These are phyloP conservation scores for Hyaloscypha hepaticicola DNA, from an alignment of 495 filamentous ascomycete species.

Conservation along the genomic window DNA sequence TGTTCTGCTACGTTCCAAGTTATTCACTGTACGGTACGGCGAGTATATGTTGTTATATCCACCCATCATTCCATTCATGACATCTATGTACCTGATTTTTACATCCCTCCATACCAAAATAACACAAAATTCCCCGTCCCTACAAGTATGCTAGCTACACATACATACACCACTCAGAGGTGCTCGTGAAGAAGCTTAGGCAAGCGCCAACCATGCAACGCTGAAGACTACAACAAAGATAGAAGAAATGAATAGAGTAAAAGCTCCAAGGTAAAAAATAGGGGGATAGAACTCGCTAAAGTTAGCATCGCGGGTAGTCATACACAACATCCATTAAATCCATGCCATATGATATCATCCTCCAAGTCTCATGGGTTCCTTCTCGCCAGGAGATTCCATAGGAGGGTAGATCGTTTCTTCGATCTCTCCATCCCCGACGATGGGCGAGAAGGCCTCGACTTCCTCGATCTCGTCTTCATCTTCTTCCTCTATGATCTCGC, in stretches of 20 bases:
- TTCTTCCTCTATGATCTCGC: slow-evolving; percentile 74
- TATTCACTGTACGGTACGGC: too few species aligned
- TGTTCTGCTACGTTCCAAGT: too few species aligned
- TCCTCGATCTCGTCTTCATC: slow-evolving; percentile 73
- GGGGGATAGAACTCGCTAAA: slow-evolving; percentile 22
- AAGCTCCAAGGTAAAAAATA: slow-evolving; percentile 7
- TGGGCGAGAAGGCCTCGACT: slow-evolving; percentile 35
- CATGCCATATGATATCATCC: background rate
- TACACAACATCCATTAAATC: background rate
- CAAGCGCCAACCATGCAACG: slow-evolving; percentile 31
- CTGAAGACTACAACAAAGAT: slow-evolving; percentile 19
- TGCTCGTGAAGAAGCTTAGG: slow-evolving; percentile 20
- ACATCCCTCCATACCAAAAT: background rate
- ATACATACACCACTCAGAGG: background rate
- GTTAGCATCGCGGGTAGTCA: slow-evolving; percentile 20
- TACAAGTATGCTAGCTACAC: background rate
- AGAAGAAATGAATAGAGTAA: slow-evolving; percentile 19
- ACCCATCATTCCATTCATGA: background rate
- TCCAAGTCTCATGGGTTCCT: background rate
- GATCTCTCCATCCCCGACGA: slow-evolving; percentile 23
- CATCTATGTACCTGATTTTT: slow-evolving; percentile 4
- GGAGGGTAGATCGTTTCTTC: slow-evolving; percentile 24
- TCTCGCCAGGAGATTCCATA: slow-evolving; percentile 16
- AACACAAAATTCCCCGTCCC: slow-evolving; percentile 6
- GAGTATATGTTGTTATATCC: background rate